phyloP scores from a whole-genome alignment of 208 protist species.

The Trichomonas tenax region DNA sequence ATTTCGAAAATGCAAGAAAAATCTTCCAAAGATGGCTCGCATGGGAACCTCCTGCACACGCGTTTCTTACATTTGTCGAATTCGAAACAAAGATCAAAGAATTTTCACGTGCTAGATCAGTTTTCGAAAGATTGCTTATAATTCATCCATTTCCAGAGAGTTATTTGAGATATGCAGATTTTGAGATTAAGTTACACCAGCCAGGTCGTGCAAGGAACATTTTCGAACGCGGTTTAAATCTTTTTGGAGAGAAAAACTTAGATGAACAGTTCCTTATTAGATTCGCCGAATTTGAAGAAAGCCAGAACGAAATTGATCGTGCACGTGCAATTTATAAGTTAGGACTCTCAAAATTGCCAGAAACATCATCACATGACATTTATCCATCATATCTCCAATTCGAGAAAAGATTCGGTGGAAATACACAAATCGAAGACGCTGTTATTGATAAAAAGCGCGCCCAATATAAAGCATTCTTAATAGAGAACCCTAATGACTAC shows the following conservation, averaged over 20 bases:
- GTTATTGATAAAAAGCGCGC: background rate
- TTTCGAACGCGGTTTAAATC: background rate
- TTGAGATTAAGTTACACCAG: background rate
- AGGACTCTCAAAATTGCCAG: background rate
- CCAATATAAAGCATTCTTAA: background rate
- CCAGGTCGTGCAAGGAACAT: background rate
- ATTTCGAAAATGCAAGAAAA: background rate
- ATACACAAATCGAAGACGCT: background rate
- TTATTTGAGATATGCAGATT: background rate
- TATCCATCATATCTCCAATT: background rate
- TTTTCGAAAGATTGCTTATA: background rate
- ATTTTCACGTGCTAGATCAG: background rate
- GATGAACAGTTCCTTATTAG: background rate
- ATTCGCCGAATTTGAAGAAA: slow-evolving; percentile 8
- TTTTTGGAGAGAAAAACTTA: background rate
- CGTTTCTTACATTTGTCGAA: background rate
- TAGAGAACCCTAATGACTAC: background rate
- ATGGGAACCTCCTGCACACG: background rate
- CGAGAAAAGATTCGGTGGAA: background rate
- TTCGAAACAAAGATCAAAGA: background rate
- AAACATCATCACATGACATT: background rate
- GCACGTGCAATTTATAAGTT: background rate
- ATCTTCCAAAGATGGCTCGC: slow-evolving; percentile 5
- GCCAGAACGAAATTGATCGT: background rate
- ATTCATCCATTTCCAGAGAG: background rate